Base-by-base conservation (phyloP, 495 filamentous ascomycete genomes). In the Niebla homalea region DNA sequence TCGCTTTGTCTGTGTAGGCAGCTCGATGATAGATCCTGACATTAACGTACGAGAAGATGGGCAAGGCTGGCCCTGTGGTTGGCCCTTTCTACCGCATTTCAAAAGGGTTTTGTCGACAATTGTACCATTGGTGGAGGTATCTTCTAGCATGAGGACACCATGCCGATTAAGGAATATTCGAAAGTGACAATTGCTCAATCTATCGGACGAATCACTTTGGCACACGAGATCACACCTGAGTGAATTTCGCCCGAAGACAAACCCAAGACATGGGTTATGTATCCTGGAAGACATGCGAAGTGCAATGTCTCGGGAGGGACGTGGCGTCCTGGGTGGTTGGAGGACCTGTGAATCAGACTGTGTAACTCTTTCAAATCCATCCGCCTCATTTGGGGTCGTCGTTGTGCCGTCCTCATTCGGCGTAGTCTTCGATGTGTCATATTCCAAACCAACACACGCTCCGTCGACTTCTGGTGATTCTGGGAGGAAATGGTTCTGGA, bases 81-180 rank as follows among this genome's bases (percentile, higher is more conserved):
- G 62, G 20, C 68, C 57, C 19, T 55, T 66, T 56, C 76, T 77
- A 32, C 54, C 54, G 36, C 57, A 54, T 49, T 64, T 72, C 1
- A 94, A 71, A 16, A 78, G 69, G 20, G 64, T 64, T 20, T 75
- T 68, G 62, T 94, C 89, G 43, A 98, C 88, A 35, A 85, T 64
- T 6, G 93, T 97, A 20, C 92, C 92, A 55, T 95, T 97, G 0
- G 88, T 94, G 0, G 92, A 97, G 47, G 76, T 74, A 55, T 98
- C 92, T 62, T 94, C 80, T 4, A 97, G 65, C 89, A 98, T 94
- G 56, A 96, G 69, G 39, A 83, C 79, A 11, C 78, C 85, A 42
- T 84, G 75, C 3, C 76, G 66, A 49, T 87, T 97, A 46, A 94
- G 66, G 58, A 81, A 93, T 49, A 98, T 94, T 32, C 87, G 80